phyloP scores from a whole-genome alignment of 176 grass and related monocot genomes.

The Oryza rufipogon region DNA sequence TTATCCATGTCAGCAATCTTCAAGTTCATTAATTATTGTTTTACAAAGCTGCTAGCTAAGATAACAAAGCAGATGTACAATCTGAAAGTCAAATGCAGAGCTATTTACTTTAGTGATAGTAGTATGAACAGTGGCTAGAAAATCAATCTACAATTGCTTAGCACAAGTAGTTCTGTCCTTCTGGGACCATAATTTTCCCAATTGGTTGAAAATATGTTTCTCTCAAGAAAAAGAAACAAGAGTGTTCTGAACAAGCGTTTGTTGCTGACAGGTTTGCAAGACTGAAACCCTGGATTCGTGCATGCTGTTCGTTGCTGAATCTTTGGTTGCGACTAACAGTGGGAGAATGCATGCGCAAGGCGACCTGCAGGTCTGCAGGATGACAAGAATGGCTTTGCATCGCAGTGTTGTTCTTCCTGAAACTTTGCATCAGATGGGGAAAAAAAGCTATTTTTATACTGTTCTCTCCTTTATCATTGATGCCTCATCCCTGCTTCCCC shows the following conservation, averaged over 20 bases:
- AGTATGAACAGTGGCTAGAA: background rate
- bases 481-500: background rate
- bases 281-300: conserved; percentile 12
- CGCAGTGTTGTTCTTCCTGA: background rate
- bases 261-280: conserved; percentile 36
- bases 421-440: conserved; percentile 17
- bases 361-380: background rate
- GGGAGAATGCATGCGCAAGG: background rate
- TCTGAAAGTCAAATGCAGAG: background rate
- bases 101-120: background rate
- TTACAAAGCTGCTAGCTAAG: background rate
- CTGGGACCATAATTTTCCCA: background rate
- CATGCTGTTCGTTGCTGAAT: conserved; percentile 10
- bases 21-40: background rate
- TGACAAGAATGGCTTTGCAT: conserved; percentile 13
- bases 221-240: background rate
- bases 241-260: conserved; percentile 17
- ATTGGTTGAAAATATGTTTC: background rate
- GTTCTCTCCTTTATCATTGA: conserved; percentile 17
- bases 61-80: background rate
- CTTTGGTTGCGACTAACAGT: conserved; percentile 29
- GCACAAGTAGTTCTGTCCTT: background rate
- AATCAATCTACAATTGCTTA: background rate
- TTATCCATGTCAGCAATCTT: background rate
- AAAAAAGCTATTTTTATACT: conserved; percentile 1